Base-by-base conservation (phyloP, 1,284 basidiomycete species). In the Cutaneotrichosporon cutaneum region DNA sequence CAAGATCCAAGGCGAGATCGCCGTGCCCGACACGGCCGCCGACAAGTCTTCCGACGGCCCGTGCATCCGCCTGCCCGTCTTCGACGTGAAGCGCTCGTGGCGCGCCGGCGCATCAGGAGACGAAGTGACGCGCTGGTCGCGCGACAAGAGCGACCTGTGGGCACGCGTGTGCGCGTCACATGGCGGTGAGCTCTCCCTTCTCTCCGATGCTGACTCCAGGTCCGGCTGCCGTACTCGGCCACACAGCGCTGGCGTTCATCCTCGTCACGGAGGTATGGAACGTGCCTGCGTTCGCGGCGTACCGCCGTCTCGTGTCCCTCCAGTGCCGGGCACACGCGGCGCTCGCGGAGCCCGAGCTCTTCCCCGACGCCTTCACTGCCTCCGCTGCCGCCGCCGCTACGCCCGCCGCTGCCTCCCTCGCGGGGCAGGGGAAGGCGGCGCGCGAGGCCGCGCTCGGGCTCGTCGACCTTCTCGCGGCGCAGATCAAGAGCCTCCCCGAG, bases 131-230 rank as follows among this genome's bases (percentile, higher is more conserved):
- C 50, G 67, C 39, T 80, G 73, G 65, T 75, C 78, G 18, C 74
- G 65, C 55, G 81, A 82, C 68, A 82, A 82, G 71, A 80, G 77
- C 60, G 79, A 76, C 77, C 60, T 78, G 33, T 64, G 80, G 54
- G 70, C 66, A 2, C 22, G 73, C 30, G 72, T 80, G 0, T 66
- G 79, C 0, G 52, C 54, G 4, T 54, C 76, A n/a, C 69, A 60
- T 1, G 71, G 70, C 14, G 73, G 80, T 81, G 58, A 63, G 80
- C n/a, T n/a, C n/a, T 72, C 4, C 14, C 1, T 4, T 9, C 16
- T 30, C 26, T 1, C 4, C 1, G 2, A 13, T 21, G 27, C 62
- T 59, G 48, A 59, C 44, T 0, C 22, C 67, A 81, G 80, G 81
- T n/a, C 68, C 71, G 2, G 42, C 58, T 1, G 69, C 69, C 22